Evolutionary conservation across 352 stramenopile genomes (phyloP), one percentile per base, ranked within the genome.

Genomic region (Phytophthora sojae): DNA sequence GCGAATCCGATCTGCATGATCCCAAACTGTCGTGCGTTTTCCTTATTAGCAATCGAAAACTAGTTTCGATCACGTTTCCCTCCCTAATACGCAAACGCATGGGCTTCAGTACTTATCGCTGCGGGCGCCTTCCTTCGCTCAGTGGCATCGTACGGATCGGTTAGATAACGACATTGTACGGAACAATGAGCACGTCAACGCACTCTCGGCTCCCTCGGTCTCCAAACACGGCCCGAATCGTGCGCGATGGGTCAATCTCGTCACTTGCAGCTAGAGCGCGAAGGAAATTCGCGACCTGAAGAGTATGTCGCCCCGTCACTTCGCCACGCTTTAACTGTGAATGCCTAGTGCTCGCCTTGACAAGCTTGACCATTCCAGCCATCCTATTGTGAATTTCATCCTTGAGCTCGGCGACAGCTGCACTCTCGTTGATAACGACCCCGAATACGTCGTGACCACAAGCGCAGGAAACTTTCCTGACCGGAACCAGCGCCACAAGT

Each of bases 301-400:
- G 2, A 32, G n/a, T 54, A 6, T 21, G 17, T n/a, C 47, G 17
- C 6, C n/a, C 47, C 11, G 8, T 25, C 11, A 54, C 17, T n/a
- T 54, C 49, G 23, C 29, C 49, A 29, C 21, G 49, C 14, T 9
- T 32, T 37, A 61, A 61, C 4, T 26, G 23, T 1, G 6, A 21
- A 35, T 26, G 19, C n/a, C 21, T 15, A 12, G 23, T n/a, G 0
- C 23, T 45, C 21, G 23, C 56, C 12, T 30, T 17, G 4, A 61
- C 35, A 4, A 61, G 19, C 55, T 61, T 61, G 55, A 52, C 21
- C 21, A 32, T 39, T 15, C 44, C 55, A 23, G 55, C 8, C 32
- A 19, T 51, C n/a, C n/a, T 6, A 9, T 39, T 51, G 19, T 50
- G 49, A 23, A 61, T 61, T 44, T 50, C 39, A 19, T 37, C 55